These are phyloP conservation scores for Didymella lethalis DNA, from an alignment of 2,329 filamentous ascomycete genomes.

Conservation along the genomic window DNA sequence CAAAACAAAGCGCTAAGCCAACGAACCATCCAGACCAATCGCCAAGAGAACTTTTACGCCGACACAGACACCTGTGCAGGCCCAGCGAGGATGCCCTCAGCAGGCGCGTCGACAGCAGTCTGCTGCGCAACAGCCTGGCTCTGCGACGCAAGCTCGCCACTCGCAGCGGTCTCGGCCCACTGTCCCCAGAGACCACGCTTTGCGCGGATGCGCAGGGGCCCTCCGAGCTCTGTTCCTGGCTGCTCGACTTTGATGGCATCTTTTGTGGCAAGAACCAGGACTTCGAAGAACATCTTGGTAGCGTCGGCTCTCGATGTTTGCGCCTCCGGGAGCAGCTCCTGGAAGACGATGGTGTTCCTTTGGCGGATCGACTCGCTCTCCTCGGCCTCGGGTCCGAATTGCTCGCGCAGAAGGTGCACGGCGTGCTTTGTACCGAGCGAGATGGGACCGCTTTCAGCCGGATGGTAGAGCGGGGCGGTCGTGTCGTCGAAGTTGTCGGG, in stretches of 20 bases:
- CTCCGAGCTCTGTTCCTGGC: constrained; percentile 72
- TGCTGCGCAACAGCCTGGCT: constrained; percentile 29
- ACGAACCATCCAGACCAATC: constrained; percentile 14
- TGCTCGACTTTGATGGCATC: constrained; percentile 98
- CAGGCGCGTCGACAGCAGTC: constrained; percentile 29
- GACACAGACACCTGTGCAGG: constrained; percentile 34
- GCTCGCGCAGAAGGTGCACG: constrained; percentile 89
- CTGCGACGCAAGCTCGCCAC: constrained; percentile 38
- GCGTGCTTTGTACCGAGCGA: constrained; percentile 94
- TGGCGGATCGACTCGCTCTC: constrained; percentile 73
- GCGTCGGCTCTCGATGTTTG: constrained; percentile 86
- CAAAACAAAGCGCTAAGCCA: constrained; percentile 23
- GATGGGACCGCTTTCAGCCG: constrained; percentile 83
- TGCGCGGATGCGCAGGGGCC: constrained; percentile 80
- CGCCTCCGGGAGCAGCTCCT: constrained; percentile 84
- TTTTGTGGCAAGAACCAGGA: constrained; percentile 93
- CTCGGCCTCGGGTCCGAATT: constrained; percentile 78
- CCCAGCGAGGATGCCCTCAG: constrained; percentile 32
- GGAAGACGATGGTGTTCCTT: constrained; percentile 82
- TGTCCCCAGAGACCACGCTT: constrained; percentile 97
- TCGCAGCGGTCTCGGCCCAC: constrained; percentile 77
- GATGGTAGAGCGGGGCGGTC: constrained; percentile 76
- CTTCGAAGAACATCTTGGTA: constrained; percentile 99
- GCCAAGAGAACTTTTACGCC: constrained; percentile 26
- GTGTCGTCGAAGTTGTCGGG: constrained; percentile 78